Base-by-base conservation (phyloP, 2,329 filamentous ascomycete species). In the Scedosporium aurantiacum region DNA sequence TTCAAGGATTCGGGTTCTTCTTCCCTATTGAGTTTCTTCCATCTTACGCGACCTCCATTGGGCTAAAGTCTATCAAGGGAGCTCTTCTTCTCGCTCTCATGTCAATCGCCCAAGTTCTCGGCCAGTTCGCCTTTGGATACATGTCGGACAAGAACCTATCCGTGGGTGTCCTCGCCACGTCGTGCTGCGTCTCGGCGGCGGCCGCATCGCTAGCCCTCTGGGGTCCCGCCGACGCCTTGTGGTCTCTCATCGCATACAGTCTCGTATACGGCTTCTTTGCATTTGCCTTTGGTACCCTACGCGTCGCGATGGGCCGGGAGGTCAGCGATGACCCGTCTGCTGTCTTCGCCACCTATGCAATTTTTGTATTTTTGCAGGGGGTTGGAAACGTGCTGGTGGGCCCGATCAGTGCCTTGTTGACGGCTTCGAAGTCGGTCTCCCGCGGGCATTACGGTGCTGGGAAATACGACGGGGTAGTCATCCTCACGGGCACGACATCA, bases 161-260 rank as follows among this genome's bases (percentile, higher is more conserved):
- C 1, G 58, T 66, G 76, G 76, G 0, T 8, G 28, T 32, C 28
- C 28, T 32, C 28, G 28, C 28, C 28, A 32, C 28, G 7, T 32
- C 28, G 8, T 32, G 28, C 28, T 32, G 28, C 28, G 28, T 32
- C n/a, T 28, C 21, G 10, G 32, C 52, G 14, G 25, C 52, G 25
- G 63, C 78, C 1, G 75, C 79, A 0, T 75, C 75, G 0, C 73
- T 84, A 40, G 69, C 80, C 0, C 69, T 83, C 7, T 84, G 82
- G 82, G 79, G 80, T 3, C 64, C 82, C 8, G 75, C 76, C 6
- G 72, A 73, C 3, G 72, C 75, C 0, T 68, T 80, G 2, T 73
- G 72, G 0, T 65, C 78, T 1, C 71, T 84, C 0, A 70, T 79
- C 0, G 62, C 77, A 0, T 85, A 84, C 66, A 74, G 76, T 1